These are phyloP conservation scores for Pseudogymnoascus verrucosus DNA, from an alignment of 2,329 filamentous ascomycete species.

Conservation along the genomic window DNA sequence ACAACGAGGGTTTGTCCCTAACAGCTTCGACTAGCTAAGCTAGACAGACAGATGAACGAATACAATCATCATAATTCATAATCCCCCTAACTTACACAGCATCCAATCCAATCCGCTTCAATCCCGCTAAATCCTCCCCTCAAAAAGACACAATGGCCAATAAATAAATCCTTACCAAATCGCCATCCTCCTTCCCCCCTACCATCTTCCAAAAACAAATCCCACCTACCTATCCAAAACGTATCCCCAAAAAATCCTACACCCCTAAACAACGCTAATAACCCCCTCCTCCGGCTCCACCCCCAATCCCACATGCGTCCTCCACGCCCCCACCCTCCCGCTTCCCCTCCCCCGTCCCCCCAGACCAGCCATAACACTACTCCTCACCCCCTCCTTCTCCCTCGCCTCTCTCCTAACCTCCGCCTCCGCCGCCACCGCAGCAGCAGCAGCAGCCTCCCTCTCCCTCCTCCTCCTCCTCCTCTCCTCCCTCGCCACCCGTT, in stretches of 20 bases:
- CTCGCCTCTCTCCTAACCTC: not conserved
- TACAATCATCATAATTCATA: not conserved
- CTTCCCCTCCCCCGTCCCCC: constrained; percentile 15
- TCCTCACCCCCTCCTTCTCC: not conserved
- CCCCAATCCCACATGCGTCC: constrained; percentile 23
- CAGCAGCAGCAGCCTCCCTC: not conserved
- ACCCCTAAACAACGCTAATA: constrained; percentile 12
- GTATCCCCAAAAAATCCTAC: not conserved
- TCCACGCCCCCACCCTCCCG: constrained; percentile 26
- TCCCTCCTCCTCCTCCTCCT: not conserved
- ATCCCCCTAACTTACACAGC: not conserved
- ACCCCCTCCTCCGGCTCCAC: constrained; percentile 24
- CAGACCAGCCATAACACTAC: constrained; percentile 24
- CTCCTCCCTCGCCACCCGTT: too few species aligned
- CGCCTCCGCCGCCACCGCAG: not conserved
- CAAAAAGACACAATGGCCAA: not conserved
- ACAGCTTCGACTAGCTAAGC: not conserved
- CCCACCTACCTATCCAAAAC: not conserved
- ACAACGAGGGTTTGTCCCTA: not conserved
- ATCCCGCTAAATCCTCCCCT: not conserved
- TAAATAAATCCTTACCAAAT: not conserved
- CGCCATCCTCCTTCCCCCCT: not conserved
- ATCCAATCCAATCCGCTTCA: not conserved
- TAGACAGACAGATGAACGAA: not conserved
- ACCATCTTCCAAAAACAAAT: not conserved